Evolutionary conservation across 164 flowering plant species (phyloP).

Genomic region (Stephania cephalantha): DNA sequence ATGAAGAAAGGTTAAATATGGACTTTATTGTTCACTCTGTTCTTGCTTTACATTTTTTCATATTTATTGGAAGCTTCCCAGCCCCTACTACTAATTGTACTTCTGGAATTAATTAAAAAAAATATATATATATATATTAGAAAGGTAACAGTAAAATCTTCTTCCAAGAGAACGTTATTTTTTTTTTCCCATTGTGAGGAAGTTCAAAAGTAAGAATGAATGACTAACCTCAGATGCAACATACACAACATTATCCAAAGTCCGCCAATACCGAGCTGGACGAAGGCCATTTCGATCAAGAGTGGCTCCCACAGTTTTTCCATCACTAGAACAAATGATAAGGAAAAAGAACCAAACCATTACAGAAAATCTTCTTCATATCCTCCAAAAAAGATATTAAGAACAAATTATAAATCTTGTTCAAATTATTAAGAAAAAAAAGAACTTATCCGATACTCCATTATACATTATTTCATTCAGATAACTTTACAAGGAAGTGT

Average conservation of each 20-base stretch:
- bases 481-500: background rate
- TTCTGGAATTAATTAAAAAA: background rate
- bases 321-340: conserved; percentile 57
- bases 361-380: background rate
- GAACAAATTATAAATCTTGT: background rate
- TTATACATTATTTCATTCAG: background rate
- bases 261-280: conserved; percentile 99
- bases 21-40: background rate
- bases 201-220: conserved; percentile 5
- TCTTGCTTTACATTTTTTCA: background rate
- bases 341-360: background rate
- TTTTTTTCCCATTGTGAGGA: background rate
- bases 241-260: conserved; percentile 87
- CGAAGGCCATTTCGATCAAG: conserved; percentile 99
- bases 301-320: conserved; percentile 97
- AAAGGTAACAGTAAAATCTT: background rate
- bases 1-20: background rate
- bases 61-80: background rate
- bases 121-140: no score
- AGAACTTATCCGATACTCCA: background rate
- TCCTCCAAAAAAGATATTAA: background rate
- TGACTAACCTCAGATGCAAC: conserved; percentile 96
- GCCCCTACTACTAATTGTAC: background rate
- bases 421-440: background rate
- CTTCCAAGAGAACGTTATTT: background rate